Conservation (phyloP, 305 asterid species). For the Solanum chacoense region DNA sequence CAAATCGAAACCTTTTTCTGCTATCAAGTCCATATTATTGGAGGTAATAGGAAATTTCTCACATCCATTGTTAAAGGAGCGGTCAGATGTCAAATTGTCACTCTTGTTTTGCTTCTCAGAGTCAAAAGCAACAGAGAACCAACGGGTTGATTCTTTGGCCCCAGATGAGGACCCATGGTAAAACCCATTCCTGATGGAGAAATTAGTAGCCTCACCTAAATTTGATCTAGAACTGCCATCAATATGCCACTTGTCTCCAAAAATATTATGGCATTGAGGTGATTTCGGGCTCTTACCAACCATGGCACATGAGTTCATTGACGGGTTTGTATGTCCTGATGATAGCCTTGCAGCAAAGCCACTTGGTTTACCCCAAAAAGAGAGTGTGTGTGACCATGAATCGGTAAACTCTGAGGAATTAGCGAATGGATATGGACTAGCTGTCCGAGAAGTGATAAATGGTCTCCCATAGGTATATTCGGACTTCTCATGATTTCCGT, state of each 20-base stretch:
- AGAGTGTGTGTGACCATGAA: constrained; percentile 41
- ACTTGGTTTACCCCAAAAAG: constrained; percentile 51
- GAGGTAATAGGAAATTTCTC: constrained; percentile 24
- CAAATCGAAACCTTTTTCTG: constrained; percentile 51
- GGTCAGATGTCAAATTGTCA: constrained; percentile 21
- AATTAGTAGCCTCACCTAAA: constrained; percentile 34
- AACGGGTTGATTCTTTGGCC: constrained; percentile 28
- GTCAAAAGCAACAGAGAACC: constrained; percentile 21
- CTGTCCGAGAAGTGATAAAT: constrained; percentile 24
- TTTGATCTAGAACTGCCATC: constrained; percentile 16
- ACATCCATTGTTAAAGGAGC: constrained; percentile 20
- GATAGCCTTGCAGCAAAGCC: constrained; percentile 39
- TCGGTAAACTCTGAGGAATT: constrained; percentile 30
- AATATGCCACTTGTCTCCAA: constrained; percentile 25
- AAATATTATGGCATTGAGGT: constrained; percentile 10
- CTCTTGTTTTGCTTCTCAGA: constrained; percentile 24
- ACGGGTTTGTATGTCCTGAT: constrained; percentile 24
- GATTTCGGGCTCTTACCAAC: constrained; percentile 11
- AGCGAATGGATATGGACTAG: constrained; percentile 25
- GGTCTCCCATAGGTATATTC: constrained; percentile 29
- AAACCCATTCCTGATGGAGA: constrained; percentile 42
- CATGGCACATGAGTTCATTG: constrained; percentile 28
- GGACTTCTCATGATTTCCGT: constrained; percentile 21
- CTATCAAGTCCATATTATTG: constrained; percentile 18
- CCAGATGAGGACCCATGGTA: constrained; percentile 46